Evolutionary conservation across 495 filamentous ascomycete genomes (phyloP).

Genomic region (Penicillium riverlandense): DNA sequence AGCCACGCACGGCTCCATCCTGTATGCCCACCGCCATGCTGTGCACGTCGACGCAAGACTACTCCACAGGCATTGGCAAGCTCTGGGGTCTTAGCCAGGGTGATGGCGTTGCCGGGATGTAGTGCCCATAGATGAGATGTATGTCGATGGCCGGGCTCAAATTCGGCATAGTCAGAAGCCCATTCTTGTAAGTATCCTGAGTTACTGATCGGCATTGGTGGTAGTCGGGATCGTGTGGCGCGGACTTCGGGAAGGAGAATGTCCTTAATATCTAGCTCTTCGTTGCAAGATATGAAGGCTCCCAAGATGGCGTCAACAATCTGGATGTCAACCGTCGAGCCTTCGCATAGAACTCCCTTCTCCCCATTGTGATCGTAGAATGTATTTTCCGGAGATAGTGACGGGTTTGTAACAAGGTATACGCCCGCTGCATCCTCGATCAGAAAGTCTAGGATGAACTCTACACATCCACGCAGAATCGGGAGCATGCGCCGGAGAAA

Average conservation of each 20-base stretch:
- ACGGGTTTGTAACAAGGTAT: slow-evolving; percentile 37
- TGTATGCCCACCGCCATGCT: slow-evolving; percentile 37
- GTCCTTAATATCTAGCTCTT: slow-evolving; percentile 17
- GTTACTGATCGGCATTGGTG: slow-evolving; percentile 26
- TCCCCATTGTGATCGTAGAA: slow-evolving; percentile 23
- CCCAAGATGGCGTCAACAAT: slow-evolving; percentile 35
- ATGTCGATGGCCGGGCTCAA: slow-evolving; percentile 44
- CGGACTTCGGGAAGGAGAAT: slow-evolving; percentile 9
- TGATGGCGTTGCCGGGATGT: slow-evolving; percentile 22
- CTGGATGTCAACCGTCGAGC: slow-evolving; percentile 43
- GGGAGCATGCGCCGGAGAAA: slow-evolving; percentile 29
- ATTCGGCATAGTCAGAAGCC: slow-evolving; percentile 36
- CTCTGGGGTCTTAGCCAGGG: slow-evolving; percentile 12
- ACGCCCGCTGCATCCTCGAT: slow-evolving; percentile 28
- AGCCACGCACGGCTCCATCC: slow-evolving; percentile 45
- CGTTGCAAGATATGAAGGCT: slow-evolving; percentile 18
- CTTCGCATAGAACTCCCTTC: slow-evolving; percentile 31
- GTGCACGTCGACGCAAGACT: slow-evolving; percentile 30
- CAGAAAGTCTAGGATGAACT: slow-evolving; percentile 41
- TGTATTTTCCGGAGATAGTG: slow-evolving; percentile 42
- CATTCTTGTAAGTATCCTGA: slow-evolving; percentile 43
- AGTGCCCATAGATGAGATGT: slow-evolving; percentile 42
- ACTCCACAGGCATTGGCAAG: slow-evolving; percentile 29
- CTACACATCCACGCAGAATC: slow-evolving; percentile 27
- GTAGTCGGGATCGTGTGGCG: slow-evolving; percentile 14